Percentiles rank a stretch among this genome's conserved stretches.
Conservation (phyloP, 1,139 yeast genomes). For the Blastobotrys buckinghamii region DNA sequence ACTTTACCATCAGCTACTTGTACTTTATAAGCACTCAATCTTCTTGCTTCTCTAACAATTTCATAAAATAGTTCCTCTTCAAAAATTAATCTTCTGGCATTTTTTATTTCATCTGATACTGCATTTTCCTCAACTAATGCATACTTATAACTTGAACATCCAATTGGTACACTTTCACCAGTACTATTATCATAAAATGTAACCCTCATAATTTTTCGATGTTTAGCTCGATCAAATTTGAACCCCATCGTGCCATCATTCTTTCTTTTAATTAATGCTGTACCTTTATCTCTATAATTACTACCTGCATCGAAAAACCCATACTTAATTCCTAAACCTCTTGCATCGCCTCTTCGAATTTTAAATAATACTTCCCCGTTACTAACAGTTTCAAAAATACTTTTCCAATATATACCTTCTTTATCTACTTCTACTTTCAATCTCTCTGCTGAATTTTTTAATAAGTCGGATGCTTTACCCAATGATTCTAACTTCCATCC, state of each 20-base stretch:
- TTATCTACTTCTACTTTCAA: slow-evolving; percentile 50
- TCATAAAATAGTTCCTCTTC: slow-evolving; percentile 79
- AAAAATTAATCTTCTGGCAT: slow-evolving; percentile 63
- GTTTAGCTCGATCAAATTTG: slow-evolving; percentile 28
- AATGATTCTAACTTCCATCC: slow-evolving; percentile 85
- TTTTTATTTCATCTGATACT: slow-evolving; percentile 28
- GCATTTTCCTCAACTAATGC: slow-evolving; percentile 17
- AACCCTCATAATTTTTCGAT: slow-evolving; percentile 36
- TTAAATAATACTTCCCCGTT: slow-evolving; percentile 70
- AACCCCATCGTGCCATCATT: slow-evolving; percentile 30
- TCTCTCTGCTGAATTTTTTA: slow-evolving; percentile 47
- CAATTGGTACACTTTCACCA: slow-evolving; percentile 24
- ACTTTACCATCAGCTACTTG: slow-evolving; percentile 60
- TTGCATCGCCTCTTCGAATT: slow-evolving; percentile 47
- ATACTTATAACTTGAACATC: slow-evolving; percentile 19
- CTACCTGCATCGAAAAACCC: slow-evolving; percentile 94
- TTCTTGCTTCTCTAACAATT: slow-evolving; percentile 67
- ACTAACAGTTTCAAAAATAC: slow-evolving; percentile 47
- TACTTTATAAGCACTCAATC: slow-evolving; percentile 67
- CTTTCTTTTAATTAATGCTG: slow-evolving; percentile 53
- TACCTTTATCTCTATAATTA: slow-evolving; percentile 62
- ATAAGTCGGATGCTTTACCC: slow-evolving; percentile 46
- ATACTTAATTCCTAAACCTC: slow-evolving; percentile 70
- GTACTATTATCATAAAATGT: slow-evolving; percentile 28
- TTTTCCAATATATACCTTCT: slow-evolving; percentile 74